These are phyloP conservation scores for Sphaerulina vaccinii DNA, from an alignment of 2,329 filamentous ascomycete species.

Conservation along the genomic window DNA sequence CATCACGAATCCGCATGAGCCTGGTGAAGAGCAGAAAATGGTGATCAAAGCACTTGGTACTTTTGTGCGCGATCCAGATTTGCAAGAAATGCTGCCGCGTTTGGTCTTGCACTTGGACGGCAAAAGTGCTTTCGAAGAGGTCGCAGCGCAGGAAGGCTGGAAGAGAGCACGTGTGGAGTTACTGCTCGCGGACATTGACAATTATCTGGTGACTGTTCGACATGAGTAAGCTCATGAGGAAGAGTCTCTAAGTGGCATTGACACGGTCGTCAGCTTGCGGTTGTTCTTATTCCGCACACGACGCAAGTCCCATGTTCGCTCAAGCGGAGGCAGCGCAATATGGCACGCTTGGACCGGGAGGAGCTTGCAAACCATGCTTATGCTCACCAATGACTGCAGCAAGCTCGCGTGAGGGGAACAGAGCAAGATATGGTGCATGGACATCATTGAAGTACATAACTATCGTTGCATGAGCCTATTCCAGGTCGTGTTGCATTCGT, in stretches of 20 bases:
- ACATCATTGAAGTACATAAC: neutral
- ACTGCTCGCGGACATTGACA: slow-evolving; percentile 63
- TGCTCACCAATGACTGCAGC: slow-evolving; percentile 4
- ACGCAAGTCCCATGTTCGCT: slow-evolving; percentile 9
- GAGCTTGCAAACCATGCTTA: slow-evolving; percentile 1
- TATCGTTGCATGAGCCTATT: neutral
- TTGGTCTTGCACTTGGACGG: slow-evolving; percentile 89
- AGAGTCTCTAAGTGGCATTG: neutral
- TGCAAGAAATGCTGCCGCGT: slow-evolving; percentile 67
- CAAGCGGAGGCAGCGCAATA: neutral
- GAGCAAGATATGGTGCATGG: neutral
- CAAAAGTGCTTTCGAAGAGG: slow-evolving; percentile 76
- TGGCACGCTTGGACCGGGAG: no score
- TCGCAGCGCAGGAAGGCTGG: slow-evolving; percentile 79
- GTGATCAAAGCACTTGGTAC: slow-evolving; percentile 17
- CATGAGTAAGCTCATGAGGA: slow-evolving; percentile 16
- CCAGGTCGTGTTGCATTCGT: neutral
- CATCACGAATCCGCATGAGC: slow-evolving; percentile 26
- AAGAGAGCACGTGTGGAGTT: slow-evolving; percentile 68
- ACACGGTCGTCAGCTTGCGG: neutral
- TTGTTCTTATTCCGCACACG: slow-evolving; percentile 6
- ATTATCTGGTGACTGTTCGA: slow-evolving; percentile 52
- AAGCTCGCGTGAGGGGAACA: slow-evolving; percentile 13
- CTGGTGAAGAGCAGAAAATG: slow-evolving; percentile 17
- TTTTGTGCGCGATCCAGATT: slow-evolving; percentile 48